These are phyloP conservation scores for Aspergillus bridgeri DNA, from an alignment of 495 filamentous ascomycete species.

Conservation along the genomic window DNA sequence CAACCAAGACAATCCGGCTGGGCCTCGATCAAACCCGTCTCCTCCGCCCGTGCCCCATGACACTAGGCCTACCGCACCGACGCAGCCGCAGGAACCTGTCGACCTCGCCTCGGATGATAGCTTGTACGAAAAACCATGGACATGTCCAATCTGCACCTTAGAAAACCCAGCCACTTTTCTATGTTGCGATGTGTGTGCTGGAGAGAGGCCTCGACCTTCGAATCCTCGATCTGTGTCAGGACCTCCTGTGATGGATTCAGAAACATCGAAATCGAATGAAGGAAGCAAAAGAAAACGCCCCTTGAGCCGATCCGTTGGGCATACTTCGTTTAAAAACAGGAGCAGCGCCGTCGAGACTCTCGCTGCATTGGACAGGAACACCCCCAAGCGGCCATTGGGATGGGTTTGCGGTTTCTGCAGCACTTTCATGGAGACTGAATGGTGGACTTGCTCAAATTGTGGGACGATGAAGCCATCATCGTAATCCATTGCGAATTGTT, in stretches of 20 bases:
- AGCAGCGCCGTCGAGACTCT: slow-evolving; percentile 37
- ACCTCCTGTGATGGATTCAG: slow-evolving; percentile 10
- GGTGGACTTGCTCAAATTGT: slow-evolving; percentile 75
- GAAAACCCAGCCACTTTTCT: slow-evolving; percentile 68
- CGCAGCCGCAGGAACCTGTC: slow-evolving; percentile 8
- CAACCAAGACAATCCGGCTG: slow-evolving; percentile 57
- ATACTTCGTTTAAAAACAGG: slow-evolving; percentile 33
- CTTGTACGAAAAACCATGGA: slow-evolving; percentile 54
- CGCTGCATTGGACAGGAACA: slow-evolving; percentile 32
- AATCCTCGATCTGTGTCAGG: slow-evolving; percentile 17
- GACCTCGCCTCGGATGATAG: slow-evolving; percentile 26
- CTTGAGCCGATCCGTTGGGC: slow-evolving; percentile 14
- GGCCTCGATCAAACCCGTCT: slow-evolving; percentile 36
- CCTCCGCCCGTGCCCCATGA: slow-evolving; percentile 20
- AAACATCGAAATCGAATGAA: slow-evolving; percentile 12
- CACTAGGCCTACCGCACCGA: slow-evolving; percentile 17
- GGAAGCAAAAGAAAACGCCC: slow-evolving; percentile 24
- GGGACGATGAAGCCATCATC: slow-evolving; percentile 64
- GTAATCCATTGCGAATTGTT: slow-evolving; percentile 17
- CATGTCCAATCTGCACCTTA: slow-evolving; percentile 78
- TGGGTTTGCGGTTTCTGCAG: slow-evolving; percentile 72
- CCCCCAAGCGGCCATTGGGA: slow-evolving; percentile 46
- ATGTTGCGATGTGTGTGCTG: slow-evolving; percentile 75
- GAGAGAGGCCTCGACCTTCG: slow-evolving; percentile 52
- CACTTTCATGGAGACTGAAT: slow-evolving; percentile 63